Base-by-base conservation (phyloP, 768 basidiomycete species). In the Mycena chlorophos region DNA sequence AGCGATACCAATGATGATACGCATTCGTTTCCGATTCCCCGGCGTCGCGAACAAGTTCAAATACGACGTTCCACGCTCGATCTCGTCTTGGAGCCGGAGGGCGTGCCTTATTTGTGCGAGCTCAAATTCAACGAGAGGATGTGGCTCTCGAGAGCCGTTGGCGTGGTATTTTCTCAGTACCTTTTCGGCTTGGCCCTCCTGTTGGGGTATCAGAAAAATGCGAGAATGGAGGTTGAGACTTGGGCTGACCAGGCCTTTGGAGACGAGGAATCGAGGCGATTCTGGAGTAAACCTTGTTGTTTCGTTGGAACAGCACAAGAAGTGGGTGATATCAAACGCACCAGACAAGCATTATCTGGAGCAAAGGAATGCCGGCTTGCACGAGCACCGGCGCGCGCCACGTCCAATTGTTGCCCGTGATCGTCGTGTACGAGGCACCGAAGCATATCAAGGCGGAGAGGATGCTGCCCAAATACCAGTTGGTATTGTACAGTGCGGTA, bases 121-220 rank as follows among this genome's bases (percentile, higher is more conserved):
- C 58, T 79, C 78, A 34, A 79, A 79, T 5, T 76, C 73, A 12
- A 79, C 77, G 28, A 88, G 76, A 0, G 86, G 85, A 62, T 87
- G 85, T 2, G 76, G 72, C 54, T 83, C 78, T 52, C 85, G 13
- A 26, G 6, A 76, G 23, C 77, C 69, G 58, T 81, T 78, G 2
- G 87, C 85, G 64, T 94, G 91, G 62, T 86, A 90, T 52, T 80
- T 81, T n/a, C 83, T 81, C 3, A 94, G 77, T 19, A 89, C 74
- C 2, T 68, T 63, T 8, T 79, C 77, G 0, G 90, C 90, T 59
- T 82, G 71, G 0, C 78, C 79, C 63, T 85, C 84, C 78, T 81
- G 53, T 46, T 58, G 5, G 3, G 38, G 5, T 6, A 13, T 34
- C 43, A 38, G 39, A 14, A n/a, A 38, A 29, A 34, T 38, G 19